A percentile compares a stretch with the other conserved stretches of the same genome.
These are phyloP conservation scores for Musa balbisiana DNA, from an alignment of 202 grass and related monocot genomes.

Conservation along the genomic window DNA sequence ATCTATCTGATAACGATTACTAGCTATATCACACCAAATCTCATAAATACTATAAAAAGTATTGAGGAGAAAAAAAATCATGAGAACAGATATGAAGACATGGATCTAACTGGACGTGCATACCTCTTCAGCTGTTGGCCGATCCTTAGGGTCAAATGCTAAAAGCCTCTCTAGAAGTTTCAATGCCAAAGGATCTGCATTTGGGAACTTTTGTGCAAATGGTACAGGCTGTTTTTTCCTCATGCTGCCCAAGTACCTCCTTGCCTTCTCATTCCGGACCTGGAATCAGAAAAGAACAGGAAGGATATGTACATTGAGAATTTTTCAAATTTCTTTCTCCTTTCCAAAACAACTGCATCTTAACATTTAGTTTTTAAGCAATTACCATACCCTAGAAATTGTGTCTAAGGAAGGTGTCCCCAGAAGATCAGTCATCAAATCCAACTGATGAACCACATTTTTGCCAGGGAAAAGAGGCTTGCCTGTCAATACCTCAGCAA, in stretches of 20 bases:
- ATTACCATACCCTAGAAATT: conserved; percentile 61
- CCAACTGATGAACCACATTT: conserved; percentile 98
- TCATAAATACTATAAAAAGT: too few relatives aligned
- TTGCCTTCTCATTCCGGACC: conserved; percentile 95
- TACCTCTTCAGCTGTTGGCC: conserved; percentile 89
- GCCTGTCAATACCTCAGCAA: conserved; percentile 87
- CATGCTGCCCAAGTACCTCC: conserved; percentile 73
- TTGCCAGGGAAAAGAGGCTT: conserved; percentile 98
- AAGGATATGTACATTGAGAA: background rate
- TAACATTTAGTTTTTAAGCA: background rate
- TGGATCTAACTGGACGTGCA: conserved; percentile 16
- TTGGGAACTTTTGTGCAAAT: conserved; percentile 84
- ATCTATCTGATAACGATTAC: too few relatives aligned
- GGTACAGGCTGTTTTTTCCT: conserved; percentile 66
- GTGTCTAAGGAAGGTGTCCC: conserved; percentile 62
- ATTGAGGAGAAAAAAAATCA: background rate
- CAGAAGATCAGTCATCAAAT: conserved; percentile 96
- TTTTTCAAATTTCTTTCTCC: background rate
- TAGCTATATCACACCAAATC: too few relatives aligned
- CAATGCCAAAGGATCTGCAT: conserved; percentile 72
- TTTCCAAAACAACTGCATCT: background rate
- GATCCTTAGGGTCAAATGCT: conserved; percentile 94
- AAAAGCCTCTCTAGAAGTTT: conserved; percentile 83
- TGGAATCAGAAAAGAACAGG: conserved; percentile 23
- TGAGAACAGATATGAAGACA: background rate